Evolutionary conservation across 371 early-diverging fungal genomes (phyloP).

Genomic region (Zancudomyces culisetae): DNA sequence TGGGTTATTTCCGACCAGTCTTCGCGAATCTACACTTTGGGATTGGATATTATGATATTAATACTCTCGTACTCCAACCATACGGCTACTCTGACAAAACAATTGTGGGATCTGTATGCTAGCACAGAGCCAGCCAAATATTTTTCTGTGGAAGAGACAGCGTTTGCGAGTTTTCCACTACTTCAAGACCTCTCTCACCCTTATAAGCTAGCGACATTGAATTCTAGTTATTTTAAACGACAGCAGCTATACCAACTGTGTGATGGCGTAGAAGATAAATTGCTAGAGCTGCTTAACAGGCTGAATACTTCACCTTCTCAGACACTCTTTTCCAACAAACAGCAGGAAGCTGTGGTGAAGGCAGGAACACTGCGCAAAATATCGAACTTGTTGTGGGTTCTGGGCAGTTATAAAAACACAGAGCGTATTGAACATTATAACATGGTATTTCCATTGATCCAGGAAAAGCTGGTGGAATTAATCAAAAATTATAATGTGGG

Average conservation of each 20-base stretch:
- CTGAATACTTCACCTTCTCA: slow-evolving; percentile 37
- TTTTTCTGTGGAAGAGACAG: slow-evolving; percentile 12
- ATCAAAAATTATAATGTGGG: no score
- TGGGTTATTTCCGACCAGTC: slow-evolving; percentile 5
- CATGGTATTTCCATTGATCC: slow-evolving; percentile 55
- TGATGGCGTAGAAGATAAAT: slow-evolving; percentile 41
- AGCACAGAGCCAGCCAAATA: slow-evolving; percentile 29
- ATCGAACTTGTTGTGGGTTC: slow-evolving; percentile 49
- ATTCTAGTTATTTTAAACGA: slow-evolving; percentile 33
- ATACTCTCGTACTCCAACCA: slow-evolving; percentile 19
- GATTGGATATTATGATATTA: slow-evolving; percentile 18
- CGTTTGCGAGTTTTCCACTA: not conserved
- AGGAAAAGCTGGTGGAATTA: slow-evolving; percentile 76
- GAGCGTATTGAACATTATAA: slow-evolving; percentile 61
- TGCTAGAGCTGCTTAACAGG: slow-evolving; percentile 44
- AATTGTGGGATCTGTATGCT: slow-evolving; percentile 30
- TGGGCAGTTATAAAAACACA: no score
- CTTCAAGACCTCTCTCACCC: not conserved
- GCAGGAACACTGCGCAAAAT: slow-evolving; percentile 50
- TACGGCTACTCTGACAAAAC: slow-evolving; percentile 27
- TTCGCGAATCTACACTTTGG: slow-evolving; percentile 14
- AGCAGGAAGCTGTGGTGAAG: slow-evolving; percentile 52
- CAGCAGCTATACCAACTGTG: slow-evolving; percentile 28
- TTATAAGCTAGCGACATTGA: not conserved
- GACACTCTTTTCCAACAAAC: slow-evolving; percentile 57